Conservation (phyloP, 352 stramenopile genomes). For the Pythium plurisporium region DNA sequence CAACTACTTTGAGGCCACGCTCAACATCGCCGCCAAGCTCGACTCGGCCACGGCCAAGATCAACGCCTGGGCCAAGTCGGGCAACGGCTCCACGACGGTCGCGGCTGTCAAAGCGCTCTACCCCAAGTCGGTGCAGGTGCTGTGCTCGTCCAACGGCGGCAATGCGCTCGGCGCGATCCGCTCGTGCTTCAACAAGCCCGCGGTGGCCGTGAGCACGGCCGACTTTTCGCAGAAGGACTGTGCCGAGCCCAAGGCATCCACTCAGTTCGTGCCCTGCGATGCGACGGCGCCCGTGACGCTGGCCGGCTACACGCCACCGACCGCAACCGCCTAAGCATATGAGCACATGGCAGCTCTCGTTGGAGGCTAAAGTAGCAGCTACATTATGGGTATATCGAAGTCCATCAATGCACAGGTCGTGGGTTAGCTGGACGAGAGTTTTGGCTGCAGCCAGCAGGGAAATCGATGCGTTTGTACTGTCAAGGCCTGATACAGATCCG, state of each 20-base stretch:
- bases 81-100: slow-evolving; percentile 10
- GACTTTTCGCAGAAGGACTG: slow-evolving; percentile 55
- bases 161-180: slow-evolving; percentile 67
- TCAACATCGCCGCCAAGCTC: slow-evolving; percentile 44
- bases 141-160: slow-evolving; percentile 51
- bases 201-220: slow-evolving; percentile 27
- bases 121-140: slow-evolving; percentile 53
- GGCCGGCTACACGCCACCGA: slow-evolving; percentile 28
- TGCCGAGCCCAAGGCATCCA: slow-evolving; percentile 29
- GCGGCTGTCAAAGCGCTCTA: slow-evolving; percentile 35
- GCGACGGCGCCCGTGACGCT: slow-evolving; percentile 39
- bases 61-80: slow-evolving; percentile 42
- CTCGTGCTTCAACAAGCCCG: slow-evolving; percentile 47
- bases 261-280: slow-evolving; percentile 50
- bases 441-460: too few relatives aligned
- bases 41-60: slow-evolving; percentile 42
- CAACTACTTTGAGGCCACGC: slow-evolving; percentile 56
- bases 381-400: too few relatives aligned
- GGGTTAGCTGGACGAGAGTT: too few relatives aligned
- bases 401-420: too few relatives aligned
- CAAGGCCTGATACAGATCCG: too few relatives aligned
- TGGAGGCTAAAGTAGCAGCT: too few relatives aligned
- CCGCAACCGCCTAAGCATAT: background rate
- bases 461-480: too few relatives aligned
- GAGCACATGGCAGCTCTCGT: too few relatives aligned